Evolutionary conservation across 306 rosid genomes (phyloP).

Genomic region (Begonia fuchsioides): DNA sequence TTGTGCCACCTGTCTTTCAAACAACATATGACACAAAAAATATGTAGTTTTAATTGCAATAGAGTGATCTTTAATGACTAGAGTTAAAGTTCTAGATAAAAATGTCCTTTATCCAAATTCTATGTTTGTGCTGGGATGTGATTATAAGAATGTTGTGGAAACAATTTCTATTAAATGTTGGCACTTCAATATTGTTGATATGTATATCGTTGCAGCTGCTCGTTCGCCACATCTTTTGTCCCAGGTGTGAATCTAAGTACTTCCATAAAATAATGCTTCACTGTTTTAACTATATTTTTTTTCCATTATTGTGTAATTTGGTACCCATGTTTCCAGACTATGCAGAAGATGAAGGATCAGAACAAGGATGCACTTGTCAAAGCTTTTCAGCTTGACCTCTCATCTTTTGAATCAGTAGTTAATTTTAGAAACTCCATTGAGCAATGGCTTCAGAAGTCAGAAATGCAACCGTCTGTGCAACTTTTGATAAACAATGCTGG

Average conservation of each 20-base stretch:
- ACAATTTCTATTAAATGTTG: too few species aligned
- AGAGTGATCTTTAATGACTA: too few species aligned
- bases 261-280: conserved; percentile 3
- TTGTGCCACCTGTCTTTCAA: too few species aligned
- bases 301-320: conserved; percentile 5
- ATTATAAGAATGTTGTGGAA: too few species aligned
- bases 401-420: conserved; percentile 41
- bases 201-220: conserved; percentile 54
- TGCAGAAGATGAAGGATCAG: conserved; percentile 38
- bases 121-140: too few species aligned
- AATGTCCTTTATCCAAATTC: too few species aligned
- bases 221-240: conserved; percentile 40
- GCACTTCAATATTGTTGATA: too few species aligned
- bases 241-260: conserved; percentile 29
- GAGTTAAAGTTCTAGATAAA: too few species aligned
- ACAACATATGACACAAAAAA: too few species aligned
- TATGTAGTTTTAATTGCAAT: too few species aligned
- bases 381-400: conserved; percentile 58
- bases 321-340: conserved; percentile 32
- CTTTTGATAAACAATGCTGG: conserved; percentile 83
- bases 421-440: conserved; percentile 40
- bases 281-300: not conserved
- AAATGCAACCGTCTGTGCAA: conserved; percentile 71
- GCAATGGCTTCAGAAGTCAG: conserved; percentile 61
- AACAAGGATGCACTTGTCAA: conserved; percentile 44